Evolutionary conservation across 2,329 filamentous ascomycete species (phyloP).

Genomic region (Cladosporium sp.): DNA sequence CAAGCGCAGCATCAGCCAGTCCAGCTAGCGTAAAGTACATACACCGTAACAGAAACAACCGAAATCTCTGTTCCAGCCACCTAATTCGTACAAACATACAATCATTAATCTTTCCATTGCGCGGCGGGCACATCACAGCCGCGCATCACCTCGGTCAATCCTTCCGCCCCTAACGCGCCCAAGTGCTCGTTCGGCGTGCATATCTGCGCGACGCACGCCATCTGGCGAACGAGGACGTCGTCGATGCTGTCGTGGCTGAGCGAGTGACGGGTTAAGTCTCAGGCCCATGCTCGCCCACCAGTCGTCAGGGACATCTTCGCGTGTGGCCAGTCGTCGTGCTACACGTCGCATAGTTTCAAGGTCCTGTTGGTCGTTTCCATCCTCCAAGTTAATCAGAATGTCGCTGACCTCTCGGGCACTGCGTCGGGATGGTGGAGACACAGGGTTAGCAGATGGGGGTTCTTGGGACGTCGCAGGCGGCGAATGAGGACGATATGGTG

Average conservation of each 20-base stretch:
- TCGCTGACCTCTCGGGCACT: neutral
- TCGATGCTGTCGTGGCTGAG: conserved; percentile 6
- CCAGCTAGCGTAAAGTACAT: conserved; percentile 6
- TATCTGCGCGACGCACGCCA: conserved; percentile 9
- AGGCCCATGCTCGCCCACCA: conserved; percentile 65
- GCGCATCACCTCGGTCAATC: conserved; percentile 3
- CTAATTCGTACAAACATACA: conserved; percentile 10
- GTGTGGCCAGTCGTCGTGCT: conserved; percentile 66
- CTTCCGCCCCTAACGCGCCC: neutral
- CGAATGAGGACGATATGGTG: neutral
- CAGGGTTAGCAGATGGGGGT: conserved; percentile 24
- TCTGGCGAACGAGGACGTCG: conserved; percentile 10
- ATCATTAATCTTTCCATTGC: neutral
- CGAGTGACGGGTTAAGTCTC: conserved; percentile 27
- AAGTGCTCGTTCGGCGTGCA: neutral
- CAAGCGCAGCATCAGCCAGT: conserved; percentile 7
- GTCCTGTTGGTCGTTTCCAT: conserved; percentile 25
- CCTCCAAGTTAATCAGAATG: conserved; percentile 19
- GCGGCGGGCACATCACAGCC: neutral
- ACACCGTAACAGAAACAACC: neutral
- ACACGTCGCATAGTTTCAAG: conserved; percentile 64
- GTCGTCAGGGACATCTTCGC: conserved; percentile 77
- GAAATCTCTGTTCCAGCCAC: neutral
- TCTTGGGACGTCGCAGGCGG: conserved; percentile 11
- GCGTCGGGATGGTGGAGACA: conserved; percentile 25